Base-by-base conservation (phyloP, 2,329 filamentous ascomycete genomes). In the Alternaria brassicicola region DNA sequence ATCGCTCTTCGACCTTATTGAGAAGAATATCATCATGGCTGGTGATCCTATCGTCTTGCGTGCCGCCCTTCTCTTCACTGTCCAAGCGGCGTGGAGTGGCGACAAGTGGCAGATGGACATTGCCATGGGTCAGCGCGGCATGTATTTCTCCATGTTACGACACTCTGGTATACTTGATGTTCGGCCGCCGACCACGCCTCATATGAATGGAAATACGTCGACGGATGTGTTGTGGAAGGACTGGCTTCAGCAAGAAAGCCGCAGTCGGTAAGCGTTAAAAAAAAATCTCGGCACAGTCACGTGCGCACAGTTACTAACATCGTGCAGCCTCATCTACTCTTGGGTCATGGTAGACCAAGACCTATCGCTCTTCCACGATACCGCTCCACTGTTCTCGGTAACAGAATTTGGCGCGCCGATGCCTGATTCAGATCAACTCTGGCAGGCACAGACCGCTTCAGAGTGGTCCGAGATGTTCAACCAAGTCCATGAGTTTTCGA, bases 51-150 rank as follows among this genome's bases (percentile, higher is more conserved):
- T 86, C 3, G 85, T 88, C 0, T 80, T 91, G 42, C 84, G 88
- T 36, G 87, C 87, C 46, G 88, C 88, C 0, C 78, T 91, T 12
- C 82, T 91, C 3, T 90, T 90, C 71, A 89, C 86, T 2, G 83
- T 88, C 1, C 82, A 89, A 25, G 88, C 88, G 7, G 87, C 87
- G 1, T 91, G 89, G 89, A 89, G 88, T 70, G 89, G 89, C 43
- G 88, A 91, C 74, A 90, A 90, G 76, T 90, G 88, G 88, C 86
- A 90, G 64, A 91, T 90, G 88, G 88, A 91, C 68, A 89, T 90
- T 63, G 85, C 88, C 39, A 89, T 90, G 87, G 88, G 88, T 28
- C 89, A 90, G 74, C 83, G 88, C 46, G 87, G 87, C 56, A 90
- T 90, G 87, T 91, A 91, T 72, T 83, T 89, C 59, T 84, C 88